These are phyloP conservation scores for Friedmanniomyces simplex DNA, from an alignment of 495 filamentous ascomycete species.

Conservation along the genomic window DNA sequence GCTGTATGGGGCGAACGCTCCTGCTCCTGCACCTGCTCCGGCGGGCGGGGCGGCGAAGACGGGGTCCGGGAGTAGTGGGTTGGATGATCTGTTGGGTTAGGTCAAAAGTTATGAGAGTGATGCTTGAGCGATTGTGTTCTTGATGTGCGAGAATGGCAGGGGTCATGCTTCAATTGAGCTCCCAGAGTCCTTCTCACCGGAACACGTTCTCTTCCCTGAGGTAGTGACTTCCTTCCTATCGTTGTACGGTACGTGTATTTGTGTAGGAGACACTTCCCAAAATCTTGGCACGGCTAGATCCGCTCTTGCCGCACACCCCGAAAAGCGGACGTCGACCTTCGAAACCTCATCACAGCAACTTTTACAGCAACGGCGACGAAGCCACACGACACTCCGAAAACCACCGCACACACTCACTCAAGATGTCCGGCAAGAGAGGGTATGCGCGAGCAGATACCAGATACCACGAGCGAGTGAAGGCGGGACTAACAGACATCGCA, in stretches of 20 bases:
- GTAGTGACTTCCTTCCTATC: too few relatives aligned
- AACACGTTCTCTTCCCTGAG: too few relatives aligned
- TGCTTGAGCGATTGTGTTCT: neutral
- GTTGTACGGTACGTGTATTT: too few relatives aligned
- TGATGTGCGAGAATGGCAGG: neutral
- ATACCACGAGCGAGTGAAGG: neutral
- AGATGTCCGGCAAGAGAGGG: slow-evolving; percentile 7
- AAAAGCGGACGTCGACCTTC: slow-evolving; percentile 2
- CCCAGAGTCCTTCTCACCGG: too few relatives aligned
- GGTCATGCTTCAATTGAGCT: too few relatives aligned
- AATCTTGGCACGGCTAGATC: neutral
- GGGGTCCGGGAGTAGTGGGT: slow-evolving; percentile 32
- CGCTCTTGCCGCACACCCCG: neutral
- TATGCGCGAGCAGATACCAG: neutral
- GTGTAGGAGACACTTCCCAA: too few relatives aligned
- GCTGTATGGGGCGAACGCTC: slow-evolving; percentile 65
- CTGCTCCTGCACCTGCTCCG: slow-evolving; percentile 33
- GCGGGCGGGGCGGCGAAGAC: slow-evolving; percentile 16
- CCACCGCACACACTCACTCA: neutral
- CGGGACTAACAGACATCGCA: neutral
- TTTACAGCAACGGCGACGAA: neutral
- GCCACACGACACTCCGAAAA: slow-evolving; percentile 1
- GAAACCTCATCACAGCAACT: neutral
- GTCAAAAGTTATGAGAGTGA: neutral
- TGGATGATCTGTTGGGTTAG: slow-evolving; percentile 60